Base-by-base conservation (phyloP, 345 rosid genomes). In the Acer negundo region DNA sequence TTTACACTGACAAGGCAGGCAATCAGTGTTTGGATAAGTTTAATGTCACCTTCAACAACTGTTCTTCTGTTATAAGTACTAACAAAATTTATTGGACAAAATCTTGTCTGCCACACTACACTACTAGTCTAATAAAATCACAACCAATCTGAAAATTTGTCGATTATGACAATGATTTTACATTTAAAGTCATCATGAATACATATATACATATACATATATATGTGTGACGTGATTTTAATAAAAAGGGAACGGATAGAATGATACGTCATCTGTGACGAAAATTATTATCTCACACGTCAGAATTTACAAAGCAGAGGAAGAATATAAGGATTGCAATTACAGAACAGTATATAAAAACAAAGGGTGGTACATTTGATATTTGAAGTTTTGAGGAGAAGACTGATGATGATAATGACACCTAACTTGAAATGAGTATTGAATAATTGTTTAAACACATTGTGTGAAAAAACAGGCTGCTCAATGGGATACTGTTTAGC, bases 21-120 rank as follows among this genome's bases (percentile, higher is more conserved):
- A 59, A 59, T 24, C 0, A 8, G 72, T 28, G n/a, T 75, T 58
- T 78, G 85, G 89, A 85, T 86, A 85, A 82, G 88, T 64, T 63
- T 70, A 20, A 55, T 23, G 86, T 88, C 90, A 55, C 72, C 46
- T 35, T 79, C 75, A 35, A 68, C 15, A 2, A 5, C 8, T 31
- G 40, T 35, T 35, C 38, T 16, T 42, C 5, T 24, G 13, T n/a
- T n/a, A n/a, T n/a, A 28, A 55, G 16, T 78, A 55, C 40, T 0
- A 15, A 49, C 62, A 55, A 13, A 49, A 11, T 16, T 11, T 17
- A 56, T 20, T 19, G 24, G 23, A 42, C 2, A 42, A 42, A 9
- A 42, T 42, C 46, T 42, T 42, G 46, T 7, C 10, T 42, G 46
- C 46, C 9, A 42, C 46, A 42, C 0, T 5, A 35, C 38, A 35